Conservation (phyloP, 1,284 basidiomycete genomes). For the Ceratobasidium theobromae region DNA sequence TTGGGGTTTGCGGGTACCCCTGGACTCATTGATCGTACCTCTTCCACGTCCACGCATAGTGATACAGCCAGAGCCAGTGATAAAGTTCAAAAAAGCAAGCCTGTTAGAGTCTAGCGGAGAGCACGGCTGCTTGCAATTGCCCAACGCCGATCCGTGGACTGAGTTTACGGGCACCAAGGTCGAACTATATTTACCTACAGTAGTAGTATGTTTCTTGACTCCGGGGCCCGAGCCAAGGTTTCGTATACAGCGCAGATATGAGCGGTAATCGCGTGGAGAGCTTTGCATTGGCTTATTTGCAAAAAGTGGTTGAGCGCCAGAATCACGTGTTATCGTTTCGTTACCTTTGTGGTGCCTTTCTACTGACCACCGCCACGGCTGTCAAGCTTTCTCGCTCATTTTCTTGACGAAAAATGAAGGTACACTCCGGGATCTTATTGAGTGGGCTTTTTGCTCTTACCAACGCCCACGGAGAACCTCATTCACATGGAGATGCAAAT, state of each 20-base stretch:
- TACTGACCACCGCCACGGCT: neutral
- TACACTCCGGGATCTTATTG: neutral
- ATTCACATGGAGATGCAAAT: slow-evolving; percentile 40
- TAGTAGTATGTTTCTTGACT: too few species aligned
- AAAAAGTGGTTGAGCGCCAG: neutral
- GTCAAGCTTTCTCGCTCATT: neutral
- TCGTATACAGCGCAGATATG: neutral
- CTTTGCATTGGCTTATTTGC: neutral
- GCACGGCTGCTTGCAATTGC: too few species aligned
- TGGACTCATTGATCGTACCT: neutral
- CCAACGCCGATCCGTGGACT: too few species aligned
- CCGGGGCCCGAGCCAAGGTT: neutral
- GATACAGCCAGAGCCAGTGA: too few species aligned
- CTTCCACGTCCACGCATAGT: slow-evolving; percentile 17
- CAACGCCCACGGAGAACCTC: slow-evolving; percentile 38
- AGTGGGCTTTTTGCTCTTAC: neutral
- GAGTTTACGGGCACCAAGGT: too few species aligned
- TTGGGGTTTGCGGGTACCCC: neutral
- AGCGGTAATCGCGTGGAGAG: neutral
- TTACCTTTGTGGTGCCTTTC: neutral
- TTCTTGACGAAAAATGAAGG: slow-evolving; percentile 3
- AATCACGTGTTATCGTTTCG: slow-evolving; percentile 5
- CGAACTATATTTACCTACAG: too few species aligned
- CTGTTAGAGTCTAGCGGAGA: too few species aligned
- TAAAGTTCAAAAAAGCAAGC: too few species aligned